Conservation (phyloP, 2,329 filamentous ascomycete genomes). For the Emericellopsis atlantica region DNA sequence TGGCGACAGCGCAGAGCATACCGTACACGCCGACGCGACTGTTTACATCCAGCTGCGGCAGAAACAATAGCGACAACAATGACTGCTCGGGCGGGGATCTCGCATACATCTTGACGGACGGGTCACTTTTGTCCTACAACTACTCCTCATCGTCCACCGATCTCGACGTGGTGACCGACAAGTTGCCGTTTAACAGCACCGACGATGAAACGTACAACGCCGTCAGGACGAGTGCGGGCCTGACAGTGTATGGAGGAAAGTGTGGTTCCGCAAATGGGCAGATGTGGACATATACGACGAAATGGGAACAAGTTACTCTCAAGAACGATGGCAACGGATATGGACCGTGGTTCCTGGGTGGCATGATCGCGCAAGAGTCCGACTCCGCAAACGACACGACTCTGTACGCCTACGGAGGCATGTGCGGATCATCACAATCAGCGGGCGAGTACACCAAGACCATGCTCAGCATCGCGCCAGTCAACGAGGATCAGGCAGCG, state of each 20-base stretch:
- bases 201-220: slow-evolving; percentile 51
- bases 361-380: slow-evolving; percentile 45
- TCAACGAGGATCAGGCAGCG: slow-evolving; percentile 5
- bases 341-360: slow-evolving; percentile 37
- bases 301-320: slow-evolving; percentile 15
- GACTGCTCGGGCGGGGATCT: slow-evolving; percentile 25
- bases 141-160: slow-evolving; percentile 12
- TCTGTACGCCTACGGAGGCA: slow-evolving; percentile 75
- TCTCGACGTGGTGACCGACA: slow-evolving; percentile 39
- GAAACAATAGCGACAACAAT: too few species aligned
- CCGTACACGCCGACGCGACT: slow-evolving; percentile 72
- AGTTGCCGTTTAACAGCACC: slow-evolving; percentile 47
- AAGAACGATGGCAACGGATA: slow-evolving; percentile 9
- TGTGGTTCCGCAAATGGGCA: slow-evolving; percentile 44
- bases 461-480: slow-evolving; percentile 56
- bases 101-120: slow-evolving; percentile 58
- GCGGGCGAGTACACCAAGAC: slow-evolving; percentile 66
- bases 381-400: slow-evolving; percentile 39
- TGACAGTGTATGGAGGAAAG: slow-evolving; percentile 63
- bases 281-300: slow-evolving; percentile 55
- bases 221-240: slow-evolving; percentile 51
- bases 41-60: slow-evolving; percentile 24
- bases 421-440: slow-evolving; percentile 64
- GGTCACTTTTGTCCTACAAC: slow-evolving; percentile 46
- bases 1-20: slow-evolving; percentile 30